Evolutionary conservation across 2,329 filamentous ascomycete genomes (phyloP).

Genomic region (Aspergillus tanneri): DNA sequence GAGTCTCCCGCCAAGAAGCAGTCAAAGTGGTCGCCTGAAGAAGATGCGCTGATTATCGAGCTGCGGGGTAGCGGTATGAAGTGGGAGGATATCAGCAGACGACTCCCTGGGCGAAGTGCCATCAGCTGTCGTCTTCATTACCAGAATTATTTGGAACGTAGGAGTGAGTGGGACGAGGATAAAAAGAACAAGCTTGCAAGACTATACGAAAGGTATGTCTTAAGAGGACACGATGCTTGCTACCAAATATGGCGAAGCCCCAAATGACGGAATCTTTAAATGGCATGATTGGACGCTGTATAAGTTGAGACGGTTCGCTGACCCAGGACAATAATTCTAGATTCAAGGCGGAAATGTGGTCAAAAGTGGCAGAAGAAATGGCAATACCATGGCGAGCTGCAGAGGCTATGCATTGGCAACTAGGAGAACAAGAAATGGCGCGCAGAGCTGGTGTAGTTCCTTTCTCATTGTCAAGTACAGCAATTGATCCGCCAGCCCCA

Average conservation of each 20-base stretch:
- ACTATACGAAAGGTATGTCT: conserved; percentile 83
- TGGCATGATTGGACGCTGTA: background rate
- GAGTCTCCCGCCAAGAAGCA: conserved; percentile 83
- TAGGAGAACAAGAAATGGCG: conserved; percentile 93
- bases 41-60: conserved; percentile 91
- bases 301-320: too few relatives aligned
- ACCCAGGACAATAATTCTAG: conserved; percentile 48
- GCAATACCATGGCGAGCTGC: conserved; percentile 90
- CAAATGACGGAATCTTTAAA: conserved; percentile 10
- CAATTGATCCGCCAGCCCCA: conserved; percentile 48
- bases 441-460: conserved; percentile 84
- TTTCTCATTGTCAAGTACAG: conserved; percentile 67
- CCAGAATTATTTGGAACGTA: conserved; percentile 92
- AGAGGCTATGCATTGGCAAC: conserved; percentile 97
- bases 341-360: conserved; percentile 98
- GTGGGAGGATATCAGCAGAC: conserved; percentile 96
- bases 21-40: conserved; percentile 93
- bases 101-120: conserved; percentile 82
- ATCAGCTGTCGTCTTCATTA: conserved; percentile 95
- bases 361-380: conserved; percentile 92
- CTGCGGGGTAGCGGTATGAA: conserved; percentile 90
- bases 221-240: background rate
- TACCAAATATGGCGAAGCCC: background rate
- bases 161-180: conserved; percentile 95
- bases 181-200: conserved; percentile 94